These are phyloP conservation scores for Cyathus striatus DNA, from an alignment of 768 basidiomycete species.

Conservation along the genomic window DNA sequence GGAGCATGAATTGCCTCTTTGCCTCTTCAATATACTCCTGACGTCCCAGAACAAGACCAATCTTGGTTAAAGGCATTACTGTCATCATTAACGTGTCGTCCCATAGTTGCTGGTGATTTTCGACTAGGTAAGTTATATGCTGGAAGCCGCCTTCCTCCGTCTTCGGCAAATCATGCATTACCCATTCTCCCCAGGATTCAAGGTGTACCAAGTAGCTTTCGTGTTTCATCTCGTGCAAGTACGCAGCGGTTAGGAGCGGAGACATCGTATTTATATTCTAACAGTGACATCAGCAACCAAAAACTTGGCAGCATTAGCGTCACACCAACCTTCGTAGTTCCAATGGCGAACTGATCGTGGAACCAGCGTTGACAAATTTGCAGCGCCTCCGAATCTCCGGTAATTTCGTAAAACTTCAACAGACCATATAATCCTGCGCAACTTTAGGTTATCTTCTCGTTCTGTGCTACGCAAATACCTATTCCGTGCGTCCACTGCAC, in stretches of 20 bases:
- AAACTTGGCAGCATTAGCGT: too few relatives aligned
- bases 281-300: too few relatives aligned
- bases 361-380: conserved; percentile 45
- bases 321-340: conserved; percentile 45
- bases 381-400: conserved; percentile 28
- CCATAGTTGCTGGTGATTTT: conserved; percentile 45
- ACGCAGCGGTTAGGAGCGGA: conserved; percentile 40
- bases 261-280: conserved; percentile 59
- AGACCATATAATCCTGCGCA: conserved; percentile 33
- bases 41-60: conserved; percentile 45
- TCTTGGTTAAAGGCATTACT: conserved; percentile 51
- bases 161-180: conserved; percentile 40
- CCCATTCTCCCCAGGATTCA: conserved; percentile 49
- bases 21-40: conserved; percentile 50
- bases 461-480: conserved; percentile 14
- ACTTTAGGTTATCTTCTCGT: neutral
- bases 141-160: conserved; percentile 42
- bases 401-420: conserved; percentile 34
- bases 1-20: conserved; percentile 45
- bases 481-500: conserved; percentile 44
- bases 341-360: conserved; percentile 38
- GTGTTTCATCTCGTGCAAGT: conserved; percentile 30
- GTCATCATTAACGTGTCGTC: conserved; percentile 58
- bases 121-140: conserved; percentile 39
- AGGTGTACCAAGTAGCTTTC: conserved; percentile 31